Base-by-base conservation (phyloP, 768 basidiomycete genomes). In the Tulasnella sp. region DNA sequence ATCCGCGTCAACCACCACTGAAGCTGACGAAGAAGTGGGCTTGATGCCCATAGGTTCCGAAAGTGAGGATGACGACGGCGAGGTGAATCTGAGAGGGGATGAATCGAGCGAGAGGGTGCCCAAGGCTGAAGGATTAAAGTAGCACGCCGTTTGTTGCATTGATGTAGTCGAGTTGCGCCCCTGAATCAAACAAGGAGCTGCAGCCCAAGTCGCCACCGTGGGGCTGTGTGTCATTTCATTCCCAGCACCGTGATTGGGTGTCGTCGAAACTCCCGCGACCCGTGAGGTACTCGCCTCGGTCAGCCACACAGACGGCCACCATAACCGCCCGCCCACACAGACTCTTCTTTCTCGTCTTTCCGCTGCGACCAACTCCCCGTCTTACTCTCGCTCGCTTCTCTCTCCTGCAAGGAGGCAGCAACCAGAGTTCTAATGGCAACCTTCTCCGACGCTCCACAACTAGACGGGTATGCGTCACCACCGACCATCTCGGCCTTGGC, bases 1-100 rank as follows among this genome's bases (percentile, higher is more conserved):
- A 2, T 16, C 61, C 75, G 20, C 37, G 2, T 18, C 16, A 55
- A 23, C 37, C 39, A 39, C 75, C 23, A 18, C 61, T 7, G 29
- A 46, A n/a, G 57, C 35, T 13, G 75, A 76, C 37, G 75, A 76
- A 61, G 55, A 76, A 39, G 55, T 76, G 2, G 75, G 75, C 9
- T 76, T 76, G 57, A 76, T 76, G 75, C n/a, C 75, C 13, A 57
- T 76, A 32, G 51, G 32, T 23, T 32, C 48, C 13, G 29, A 13
- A 26, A 37, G 37, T 32, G 37, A 69, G 16, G 75, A 42, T 23
- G 57, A 46, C 23, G 55, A 76, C 35, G 75, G 39, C 26, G 75
- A 76, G 37, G 37, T 20, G 11, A 72, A 29, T 67, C 61, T 57
- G 55, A 26, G 29, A 67, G 61, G 26, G 61, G 29, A 67, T 67